Evolutionary conservation across 805 yeast species (phyloP).

Genomic region (Teunomyces atbi): DNA sequence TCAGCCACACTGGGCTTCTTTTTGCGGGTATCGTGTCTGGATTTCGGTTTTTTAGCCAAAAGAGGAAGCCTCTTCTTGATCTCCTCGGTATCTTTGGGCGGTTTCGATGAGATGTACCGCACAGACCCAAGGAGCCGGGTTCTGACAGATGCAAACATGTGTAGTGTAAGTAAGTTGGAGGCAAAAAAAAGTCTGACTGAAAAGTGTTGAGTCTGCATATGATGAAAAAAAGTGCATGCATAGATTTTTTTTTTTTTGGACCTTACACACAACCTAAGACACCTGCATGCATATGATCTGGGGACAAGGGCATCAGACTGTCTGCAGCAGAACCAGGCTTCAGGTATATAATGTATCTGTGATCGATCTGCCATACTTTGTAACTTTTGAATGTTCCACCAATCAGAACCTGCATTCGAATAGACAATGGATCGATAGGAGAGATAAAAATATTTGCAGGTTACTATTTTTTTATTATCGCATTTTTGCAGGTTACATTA

Average conservation of each 20-base stretch:
- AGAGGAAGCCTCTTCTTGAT: slow-evolving; percentile 4
- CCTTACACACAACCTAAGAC: no score
- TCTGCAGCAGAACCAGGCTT: no score
- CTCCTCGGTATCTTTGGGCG: slow-evolving; percentile 13
- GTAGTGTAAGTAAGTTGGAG: background rate
- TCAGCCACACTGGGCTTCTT: background rate
- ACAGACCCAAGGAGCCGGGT: background rate
- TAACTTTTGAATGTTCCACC: no score
- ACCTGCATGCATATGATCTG: no score
- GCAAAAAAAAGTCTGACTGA: background rate
- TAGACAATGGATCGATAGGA: background rate
- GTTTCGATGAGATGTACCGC: slow-evolving; percentile 13
- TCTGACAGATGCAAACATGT: slow-evolving; percentile 1
- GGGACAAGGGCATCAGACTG: no score
- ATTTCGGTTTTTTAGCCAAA: slow-evolving; percentile 3
- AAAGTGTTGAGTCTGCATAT: background rate
- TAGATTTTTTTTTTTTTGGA: no score
- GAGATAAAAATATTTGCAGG: background rate
- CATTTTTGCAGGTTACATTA: background rate
- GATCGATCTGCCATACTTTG: no score
- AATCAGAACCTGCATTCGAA: background rate
- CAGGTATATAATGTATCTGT: no score
- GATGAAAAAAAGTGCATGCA: background rate
- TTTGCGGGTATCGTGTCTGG: slow-evolving; percentile 6
- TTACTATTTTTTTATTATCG: background rate